Evolutionary conservation across 371 early-diverging fungal genomes (phyloP).

Genomic region (Enterocytospora artemiae): DNA sequence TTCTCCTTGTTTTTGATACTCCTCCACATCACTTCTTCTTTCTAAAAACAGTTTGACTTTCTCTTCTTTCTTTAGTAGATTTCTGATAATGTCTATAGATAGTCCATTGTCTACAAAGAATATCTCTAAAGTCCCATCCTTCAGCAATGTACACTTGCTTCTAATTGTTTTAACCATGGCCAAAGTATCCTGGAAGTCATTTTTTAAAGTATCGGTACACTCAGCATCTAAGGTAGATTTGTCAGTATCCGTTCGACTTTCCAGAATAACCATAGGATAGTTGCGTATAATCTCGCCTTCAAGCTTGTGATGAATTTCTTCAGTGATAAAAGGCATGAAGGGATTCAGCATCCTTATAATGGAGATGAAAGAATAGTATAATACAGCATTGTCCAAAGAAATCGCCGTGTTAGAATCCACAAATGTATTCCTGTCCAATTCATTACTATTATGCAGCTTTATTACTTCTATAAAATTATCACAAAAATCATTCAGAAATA

Average conservation of each 20-base stretch:
- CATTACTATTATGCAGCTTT: constrained; percentile 50
- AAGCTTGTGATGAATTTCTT: constrained; percentile 70
- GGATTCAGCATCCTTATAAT: constrained; percentile 85
- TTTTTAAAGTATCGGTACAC: too few relatives aligned
- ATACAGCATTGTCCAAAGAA: constrained; percentile 45
- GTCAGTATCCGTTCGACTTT: background rate
- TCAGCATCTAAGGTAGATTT: too few relatives aligned
- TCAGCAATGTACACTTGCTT: constrained; percentile 1
- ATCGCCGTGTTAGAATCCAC: too few relatives aligned
- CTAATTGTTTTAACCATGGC: background rate
- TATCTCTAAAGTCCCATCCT: background rate
- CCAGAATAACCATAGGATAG: constrained; percentile 1
- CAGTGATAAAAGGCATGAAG: constrained; percentile 96
- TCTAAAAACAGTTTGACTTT: too few relatives aligned
- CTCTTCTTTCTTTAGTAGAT: too few relatives aligned
- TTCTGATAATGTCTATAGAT: too few relatives aligned
- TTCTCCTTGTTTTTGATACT: too few relatives aligned
- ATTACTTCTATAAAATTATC: constrained; percentile 79
- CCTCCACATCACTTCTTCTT: too few relatives aligned
- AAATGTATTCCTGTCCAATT: too few relatives aligned
- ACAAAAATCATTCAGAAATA: constrained; percentile 90
- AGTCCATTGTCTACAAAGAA: too few relatives aligned
- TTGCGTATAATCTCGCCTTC: constrained; percentile 2
- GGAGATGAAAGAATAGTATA: constrained; percentile 71
- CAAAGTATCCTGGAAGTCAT: constrained; percentile 12